Conservation (phyloP, 495 filamentous ascomycete species). For the Durotheca rogersii region DNA sequence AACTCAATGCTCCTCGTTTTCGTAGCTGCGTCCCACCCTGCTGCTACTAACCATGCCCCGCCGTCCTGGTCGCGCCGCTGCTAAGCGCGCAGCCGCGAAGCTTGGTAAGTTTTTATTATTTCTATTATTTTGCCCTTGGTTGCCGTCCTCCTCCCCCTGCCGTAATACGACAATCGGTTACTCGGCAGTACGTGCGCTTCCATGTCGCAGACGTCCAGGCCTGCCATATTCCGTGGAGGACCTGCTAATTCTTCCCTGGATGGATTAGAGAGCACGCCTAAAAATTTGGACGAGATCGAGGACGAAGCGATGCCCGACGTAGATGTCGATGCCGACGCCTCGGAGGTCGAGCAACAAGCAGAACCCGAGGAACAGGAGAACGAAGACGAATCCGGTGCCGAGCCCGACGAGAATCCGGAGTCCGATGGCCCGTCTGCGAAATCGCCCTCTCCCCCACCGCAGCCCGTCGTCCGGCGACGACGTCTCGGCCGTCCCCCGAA, state of each 20-base stretch:
- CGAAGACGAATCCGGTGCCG: slow-evolving; percentile 39
- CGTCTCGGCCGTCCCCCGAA: slow-evolving; percentile 85
- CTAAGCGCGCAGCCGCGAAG: slow-evolving; percentile 47
- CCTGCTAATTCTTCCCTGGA: slow-evolving; percentile 1
- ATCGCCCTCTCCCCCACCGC: slow-evolving; percentile 56
- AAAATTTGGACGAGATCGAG: slow-evolving; percentile 48
- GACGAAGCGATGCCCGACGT: slow-evolving; percentile 50
- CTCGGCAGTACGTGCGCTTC: no score
- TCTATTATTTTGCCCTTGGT: no score
- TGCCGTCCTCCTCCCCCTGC: no score
- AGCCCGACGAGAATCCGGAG: slow-evolving; percentile 39
- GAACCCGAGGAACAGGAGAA: slow-evolving; percentile 40
- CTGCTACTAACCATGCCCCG: slow-evolving; percentile 36
- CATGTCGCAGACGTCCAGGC: no score
- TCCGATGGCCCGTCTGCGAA: slow-evolving; percentile 39
- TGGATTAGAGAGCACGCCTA: slow-evolving; percentile 52
- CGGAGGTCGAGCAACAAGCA: slow-evolving; percentile 41
- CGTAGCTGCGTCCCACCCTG: no score
- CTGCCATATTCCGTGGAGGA: not conserved
- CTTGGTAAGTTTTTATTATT: slow-evolving; percentile 40
- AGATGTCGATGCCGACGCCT: slow-evolving; percentile 38
- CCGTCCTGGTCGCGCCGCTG: slow-evolving; percentile 48
- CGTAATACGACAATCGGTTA: no score
- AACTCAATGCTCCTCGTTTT: not conserved
- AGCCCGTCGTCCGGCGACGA: slow-evolving; percentile 64